A percentile compares a stretch with the other conserved stretches of the same genome.
phyloP scores from a whole-genome alignment of 768 basidiomycete genomes.

The Leccinum longicurvipes region DNA sequence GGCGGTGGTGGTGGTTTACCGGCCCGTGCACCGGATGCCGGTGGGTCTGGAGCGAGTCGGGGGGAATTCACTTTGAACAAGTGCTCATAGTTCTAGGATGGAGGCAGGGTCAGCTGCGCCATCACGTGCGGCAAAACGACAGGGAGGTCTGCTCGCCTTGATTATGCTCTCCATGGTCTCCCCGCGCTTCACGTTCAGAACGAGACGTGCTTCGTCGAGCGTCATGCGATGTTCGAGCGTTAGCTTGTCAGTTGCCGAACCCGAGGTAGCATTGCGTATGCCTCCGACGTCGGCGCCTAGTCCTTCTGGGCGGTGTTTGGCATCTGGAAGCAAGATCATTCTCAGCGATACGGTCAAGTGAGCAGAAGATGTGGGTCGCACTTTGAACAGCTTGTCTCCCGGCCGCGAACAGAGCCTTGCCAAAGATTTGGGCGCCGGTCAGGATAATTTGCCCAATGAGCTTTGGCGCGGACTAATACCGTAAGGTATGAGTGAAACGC shows the following conservation, averaged over 20 bases:
- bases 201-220: slow-evolving; percentile 89
- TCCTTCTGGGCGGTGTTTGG: slow-evolving; percentile 72
- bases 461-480: slow-evolving; percentile 68
- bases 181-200: slow-evolving; percentile 81
- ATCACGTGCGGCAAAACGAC: not conserved
- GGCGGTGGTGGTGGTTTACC: slow-evolving; percentile 43
- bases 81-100: slow-evolving; percentile 82
- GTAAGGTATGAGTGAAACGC: not conserved
- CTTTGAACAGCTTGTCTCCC: slow-evolving; percentile 92
- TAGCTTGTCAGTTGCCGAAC: slow-evolving; percentile 75
- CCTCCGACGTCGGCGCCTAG: slow-evolving; percentile 70
- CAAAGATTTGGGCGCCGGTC: slow-evolving; percentile 76
- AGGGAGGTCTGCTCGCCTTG: slow-evolving; percentile 48
- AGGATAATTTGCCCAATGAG: slow-evolving; percentile 76
- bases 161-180: slow-evolving; percentile 65
- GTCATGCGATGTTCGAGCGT: slow-evolving; percentile 90
- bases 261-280: slow-evolving; percentile 68
- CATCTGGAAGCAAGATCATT: slow-evolving; percentile 50
- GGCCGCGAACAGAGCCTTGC: slow-evolving; percentile 89
- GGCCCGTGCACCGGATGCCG: slow-evolving; percentile 34
- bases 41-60: slow-evolving; percentile 49
- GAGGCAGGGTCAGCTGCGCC: not conserved
- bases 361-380: slow-evolving; percentile 38
- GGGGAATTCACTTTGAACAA: slow-evolving; percentile 89
- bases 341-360: slow-evolving; percentile 1